Evolutionary conservation across 495 filamentous ascomycete genomes (phyloP), one percentile per base, ranked within the genome.

Genomic region (Podospora sp.): DNA sequence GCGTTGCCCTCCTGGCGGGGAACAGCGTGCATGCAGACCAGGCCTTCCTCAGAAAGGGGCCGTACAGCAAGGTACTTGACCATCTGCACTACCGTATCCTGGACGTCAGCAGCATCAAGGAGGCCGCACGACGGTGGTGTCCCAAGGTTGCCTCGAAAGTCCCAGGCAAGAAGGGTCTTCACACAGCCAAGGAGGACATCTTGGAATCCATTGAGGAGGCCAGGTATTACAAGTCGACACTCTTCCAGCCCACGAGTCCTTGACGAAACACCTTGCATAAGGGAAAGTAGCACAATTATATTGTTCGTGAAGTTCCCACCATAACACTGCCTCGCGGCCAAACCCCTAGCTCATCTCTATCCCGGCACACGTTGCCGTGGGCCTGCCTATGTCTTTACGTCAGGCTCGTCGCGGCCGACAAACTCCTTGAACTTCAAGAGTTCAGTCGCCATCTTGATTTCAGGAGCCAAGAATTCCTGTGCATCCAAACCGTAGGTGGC

Each of bases 131-230:
- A 56, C 83, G 94, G 61, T 99, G 95, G 95, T 89, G 89, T 16
- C 75, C 73, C 12, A 60, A 73, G 4, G 12, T 68, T 24, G 69
- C 70, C 14, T 60, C 60, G 5, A 60, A 52, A 20, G 87, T 85
- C 18, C 95, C 95, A 2, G 73, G 70, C 60, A 99, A 99, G 80
- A 84, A 85, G 68, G 84, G 82, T 56, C 79, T 91, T 20, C 95
- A 99, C 81, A 84, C 94, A 77, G 95, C 95, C 0, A 85, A 86
- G 67, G 87, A 90, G 66, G 95, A 99, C 81, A 97, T 99, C 71
- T 75, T 97, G 46, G 95, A 99, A 78, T 97, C 94, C 76, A 97
- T 99, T 68, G 89, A 85, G 62, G 95, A 99, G 78, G 92, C 94
- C 70, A 85, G 81, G 66, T 97, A 91, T 75, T 99, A 96, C 77